phyloP scores from a whole-genome alignment of 345 rosid genomes.

The Hirschfeldia incana region DNA sequence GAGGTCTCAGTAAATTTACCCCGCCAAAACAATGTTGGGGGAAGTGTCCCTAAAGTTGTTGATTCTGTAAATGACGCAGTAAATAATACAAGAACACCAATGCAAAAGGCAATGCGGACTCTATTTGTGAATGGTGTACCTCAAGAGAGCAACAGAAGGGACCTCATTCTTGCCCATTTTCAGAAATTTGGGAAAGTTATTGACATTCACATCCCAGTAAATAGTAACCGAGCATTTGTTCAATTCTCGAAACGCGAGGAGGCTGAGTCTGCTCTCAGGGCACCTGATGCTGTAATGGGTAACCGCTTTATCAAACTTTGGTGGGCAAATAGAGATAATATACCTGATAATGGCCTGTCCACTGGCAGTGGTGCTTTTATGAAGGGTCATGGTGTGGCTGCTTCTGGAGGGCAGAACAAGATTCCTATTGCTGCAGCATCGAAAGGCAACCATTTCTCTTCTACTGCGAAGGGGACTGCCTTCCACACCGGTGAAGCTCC shows the following conservation, averaged over 20 bases:
- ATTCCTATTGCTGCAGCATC: constrained; percentile 46
- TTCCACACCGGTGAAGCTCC: constrained; percentile 44
- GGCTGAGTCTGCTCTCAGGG: constrained; percentile 90
- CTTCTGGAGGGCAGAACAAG: constrained; percentile 45
- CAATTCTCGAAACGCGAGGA: constrained; percentile 94
- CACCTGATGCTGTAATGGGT: constrained; percentile 99
- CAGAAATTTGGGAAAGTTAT: constrained; percentile 85
- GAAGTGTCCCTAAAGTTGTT: constrained; percentile 29
- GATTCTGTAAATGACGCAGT: constrained; percentile 46
- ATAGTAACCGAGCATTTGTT: constrained; percentile 86
- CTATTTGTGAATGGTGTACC: constrained; percentile 89
- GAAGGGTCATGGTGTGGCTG: constrained; percentile 46
- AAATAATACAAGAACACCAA: constrained; percentile 53
- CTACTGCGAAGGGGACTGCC: constrained; percentile 40
- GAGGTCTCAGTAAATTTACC: constrained; percentile 49
- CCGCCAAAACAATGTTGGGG: constrained; percentile 43
- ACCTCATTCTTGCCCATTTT: constrained; percentile 88
- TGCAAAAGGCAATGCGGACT: constrained; percentile 83
- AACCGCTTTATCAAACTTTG: constrained; percentile 94
- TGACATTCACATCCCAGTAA: constrained; percentile 80
- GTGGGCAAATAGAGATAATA: constrained; percentile 98
- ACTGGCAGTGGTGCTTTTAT: constrained; percentile 44
- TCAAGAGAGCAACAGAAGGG: constrained; percentile 70
- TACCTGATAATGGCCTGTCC: constrained; percentile 58
- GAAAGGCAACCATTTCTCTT: constrained; percentile 52